Base-by-base conservation (phyloP, 1,284 basidiomycete species). In the Leccinum angustisporum region DNA sequence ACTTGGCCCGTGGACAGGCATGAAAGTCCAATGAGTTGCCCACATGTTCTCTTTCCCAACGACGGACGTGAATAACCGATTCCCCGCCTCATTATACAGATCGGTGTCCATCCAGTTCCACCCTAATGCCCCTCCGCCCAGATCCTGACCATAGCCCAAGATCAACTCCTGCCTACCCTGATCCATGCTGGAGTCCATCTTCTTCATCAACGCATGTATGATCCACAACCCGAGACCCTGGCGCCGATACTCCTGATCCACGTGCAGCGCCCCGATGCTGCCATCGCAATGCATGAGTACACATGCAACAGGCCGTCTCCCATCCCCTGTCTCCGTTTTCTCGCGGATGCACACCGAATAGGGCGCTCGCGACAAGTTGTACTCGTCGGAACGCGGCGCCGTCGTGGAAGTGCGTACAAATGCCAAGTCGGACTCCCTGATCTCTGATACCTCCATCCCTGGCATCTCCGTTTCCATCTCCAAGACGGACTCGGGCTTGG, bases 41-140 rank as follows among this genome's bases (percentile, higher is more conserved):
- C 40, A 43, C 40, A 18, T 18, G n/a, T 43, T 43, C 40, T 43
- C 40, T 3, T 11, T 43, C 40, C 40, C 40, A 43, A 46, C n/a
- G 27, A 72, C 46, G 14, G 63, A 64, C 2, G 25, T n/a, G 31
- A 71, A 61, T 38, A 68, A 66, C 33, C 31, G 43, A 6, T 63
- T 63, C 9, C 46, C 64, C 13, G 25, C 61, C n/a, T 59, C 61
- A 14, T 65, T 70, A 6, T 25, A n/a, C 2, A 9, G 21, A 8
- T 36, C 60, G 1, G 57, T 56, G n/a, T 73, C 67, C 34, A 55
- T 53, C 70, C 70, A 71, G 43, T 70, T 65, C 70, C 70, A 71
- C 4, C 68, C 63, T 0, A 71, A 52, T 1, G 68, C 65, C 25
- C 71, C 66, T 27, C 71, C 61, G 21, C 65, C 61, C 3, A 57